Conservation (phyloP, 1,284 basidiomycete genomes). For the Waitea zeae region DNA sequence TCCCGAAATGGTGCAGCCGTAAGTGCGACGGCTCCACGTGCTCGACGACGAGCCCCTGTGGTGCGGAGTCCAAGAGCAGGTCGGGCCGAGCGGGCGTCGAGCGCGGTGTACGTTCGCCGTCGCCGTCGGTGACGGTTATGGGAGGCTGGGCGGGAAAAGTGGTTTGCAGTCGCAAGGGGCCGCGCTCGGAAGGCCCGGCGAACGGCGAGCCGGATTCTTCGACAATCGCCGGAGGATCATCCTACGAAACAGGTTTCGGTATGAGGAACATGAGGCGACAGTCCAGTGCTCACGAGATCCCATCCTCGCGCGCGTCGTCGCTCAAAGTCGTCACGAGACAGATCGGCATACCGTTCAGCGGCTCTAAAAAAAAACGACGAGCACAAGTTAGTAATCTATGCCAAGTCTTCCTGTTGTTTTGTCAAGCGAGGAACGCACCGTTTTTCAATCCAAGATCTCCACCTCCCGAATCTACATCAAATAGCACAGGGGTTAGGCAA, state of each 20-base stretch:
- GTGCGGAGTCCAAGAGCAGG: constrained; percentile 17
- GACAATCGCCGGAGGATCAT: neutral
- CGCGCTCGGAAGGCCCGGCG: too few species aligned
- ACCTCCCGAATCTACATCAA: constrained; percentile 65
- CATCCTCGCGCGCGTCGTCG: constrained; percentile 51
- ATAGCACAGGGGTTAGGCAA: too few species aligned
- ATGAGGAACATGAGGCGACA: neutral
- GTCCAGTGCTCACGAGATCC: constrained; percentile 16
- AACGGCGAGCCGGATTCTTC: too few species aligned
- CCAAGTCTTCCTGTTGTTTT: constrained; percentile 1
- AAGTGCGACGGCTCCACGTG: constrained; percentile 39
- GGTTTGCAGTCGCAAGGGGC: too few species aligned
- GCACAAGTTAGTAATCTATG: too few species aligned
- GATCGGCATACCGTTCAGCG: constrained; percentile 58
- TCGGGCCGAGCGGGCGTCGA: constrained; percentile 12
- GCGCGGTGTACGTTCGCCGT: constrained; percentile 26
- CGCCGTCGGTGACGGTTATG: too few species aligned
- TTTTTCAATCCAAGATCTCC: constrained; percentile 76
- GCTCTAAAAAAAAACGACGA: too few species aligned
- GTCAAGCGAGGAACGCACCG: constrained; percentile 24
- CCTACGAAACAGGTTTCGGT: neutral
- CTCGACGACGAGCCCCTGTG: constrained; percentile 28
- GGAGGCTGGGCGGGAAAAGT: too few species aligned
- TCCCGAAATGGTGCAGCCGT: constrained; percentile 58
- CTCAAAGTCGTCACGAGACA: constrained; percentile 35